Evolutionary conservation across 2,329 filamentous ascomycete species (phyloP).

Genomic region (Colletotrichum cereale): DNA sequence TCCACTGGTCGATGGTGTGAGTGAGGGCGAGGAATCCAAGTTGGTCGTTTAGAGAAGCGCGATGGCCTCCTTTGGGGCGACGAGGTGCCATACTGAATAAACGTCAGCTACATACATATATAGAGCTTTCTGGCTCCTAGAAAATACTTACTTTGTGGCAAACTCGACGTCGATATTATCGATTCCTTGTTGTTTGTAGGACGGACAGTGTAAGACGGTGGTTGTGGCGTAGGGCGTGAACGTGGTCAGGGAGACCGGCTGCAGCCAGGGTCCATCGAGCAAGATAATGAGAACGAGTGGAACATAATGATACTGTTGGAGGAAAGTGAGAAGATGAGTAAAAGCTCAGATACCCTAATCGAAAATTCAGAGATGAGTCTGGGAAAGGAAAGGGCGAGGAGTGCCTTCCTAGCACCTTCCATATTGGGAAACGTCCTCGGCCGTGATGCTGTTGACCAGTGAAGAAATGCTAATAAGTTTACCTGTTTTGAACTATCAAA

Average conservation of each 20-base stretch:
- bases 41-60: neutral
- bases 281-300: neutral
- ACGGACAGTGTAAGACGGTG: neutral
- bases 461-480: too few relatives aligned
- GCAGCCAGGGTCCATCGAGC: neutral
- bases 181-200: neutral
- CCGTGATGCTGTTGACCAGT: neutral
- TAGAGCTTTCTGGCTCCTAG: neutral
- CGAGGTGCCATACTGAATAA: conserved; percentile 4
- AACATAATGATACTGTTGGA: too few relatives aligned
- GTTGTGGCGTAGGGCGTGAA: neutral
- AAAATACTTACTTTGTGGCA: neutral
- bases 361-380: neutral
- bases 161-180: too few relatives aligned
- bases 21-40: conserved; percentile 31
- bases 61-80: neutral
- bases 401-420: neutral
- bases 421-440: neutral
- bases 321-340: too few relatives aligned
- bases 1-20: conserved; percentile 21
- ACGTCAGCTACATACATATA: neutral
- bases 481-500: too few relatives aligned
- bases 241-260: neutral
- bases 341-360: neutral
- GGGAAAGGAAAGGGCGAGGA: neutral